Conservation (phyloP, 2,329 filamentous ascomycete species). For the Pseudocercospora pini-densiflorae region DNA sequence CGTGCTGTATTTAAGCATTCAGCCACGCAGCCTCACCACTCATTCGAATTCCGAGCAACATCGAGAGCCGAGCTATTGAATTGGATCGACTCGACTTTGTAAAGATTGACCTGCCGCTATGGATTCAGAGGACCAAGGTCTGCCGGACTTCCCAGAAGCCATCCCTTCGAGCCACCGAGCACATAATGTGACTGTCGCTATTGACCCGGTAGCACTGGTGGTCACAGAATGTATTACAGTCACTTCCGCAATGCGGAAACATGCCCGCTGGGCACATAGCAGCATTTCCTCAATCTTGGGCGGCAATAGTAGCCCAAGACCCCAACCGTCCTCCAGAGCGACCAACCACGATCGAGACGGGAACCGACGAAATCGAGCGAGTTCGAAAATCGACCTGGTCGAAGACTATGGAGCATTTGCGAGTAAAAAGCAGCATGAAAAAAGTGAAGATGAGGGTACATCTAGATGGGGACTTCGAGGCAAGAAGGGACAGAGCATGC, state of each 20-base stretch:
- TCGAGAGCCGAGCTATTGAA: background rate
- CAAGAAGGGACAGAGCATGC: constrained; percentile 95
- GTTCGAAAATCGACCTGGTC: constrained; percentile 40
- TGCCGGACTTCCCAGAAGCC: background rate
- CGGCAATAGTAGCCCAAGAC: constrained; percentile 23
- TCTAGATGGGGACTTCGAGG: constrained; percentile 86
- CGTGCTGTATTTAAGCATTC: background rate
- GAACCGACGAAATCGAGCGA: constrained; percentile 29
- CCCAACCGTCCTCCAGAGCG: constrained; percentile 20
- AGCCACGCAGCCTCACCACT: background rate
- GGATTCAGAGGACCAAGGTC: background rate
- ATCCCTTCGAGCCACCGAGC: constrained; percentile 2
- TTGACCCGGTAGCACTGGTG: constrained; percentile 63
- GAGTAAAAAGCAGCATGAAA: background rate
- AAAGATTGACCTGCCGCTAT: background rate
- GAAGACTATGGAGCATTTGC: constrained; percentile 21
- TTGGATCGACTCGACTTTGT: background rate
- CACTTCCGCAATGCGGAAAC: constrained; percentile 97
- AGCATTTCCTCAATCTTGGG: constrained; percentile 95
- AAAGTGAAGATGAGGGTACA: constrained; percentile 47
- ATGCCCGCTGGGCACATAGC: constrained; percentile 93
- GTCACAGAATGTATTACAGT: constrained; percentile 99
- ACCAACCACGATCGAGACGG: constrained; percentile 38
- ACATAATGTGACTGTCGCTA: constrained; percentile 38
- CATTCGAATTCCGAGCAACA: background rate